Percentiles rank a stretch among this genome's conserved stretches.
These are phyloP conservation scores for Fusarium longipes DNA, from an alignment of 2,329 filamentous ascomycete genomes.

Conservation along the genomic window DNA sequence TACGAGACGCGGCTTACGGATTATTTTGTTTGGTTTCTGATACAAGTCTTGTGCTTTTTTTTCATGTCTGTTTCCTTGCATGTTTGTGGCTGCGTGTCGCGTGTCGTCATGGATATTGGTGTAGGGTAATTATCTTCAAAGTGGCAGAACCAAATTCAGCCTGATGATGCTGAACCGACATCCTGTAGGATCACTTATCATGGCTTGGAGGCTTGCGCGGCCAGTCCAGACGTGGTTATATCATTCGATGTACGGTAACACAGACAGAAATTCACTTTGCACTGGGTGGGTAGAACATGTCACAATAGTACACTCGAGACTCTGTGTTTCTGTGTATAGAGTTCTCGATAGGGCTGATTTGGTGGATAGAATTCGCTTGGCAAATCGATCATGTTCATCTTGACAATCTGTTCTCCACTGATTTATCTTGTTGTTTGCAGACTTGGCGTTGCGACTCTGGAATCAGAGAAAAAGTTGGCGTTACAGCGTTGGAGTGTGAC, in stretches of 20 bases:
- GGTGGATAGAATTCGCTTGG: slow-evolving; percentile 10
- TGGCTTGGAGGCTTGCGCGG: not conserved
- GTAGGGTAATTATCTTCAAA: not conserved
- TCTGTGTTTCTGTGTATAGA: not conserved
- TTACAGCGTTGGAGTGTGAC: not conserved
- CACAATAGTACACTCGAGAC: not conserved
- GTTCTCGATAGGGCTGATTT: slow-evolving; percentile 2
- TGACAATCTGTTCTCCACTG: not conserved
- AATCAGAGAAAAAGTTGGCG: not conserved
- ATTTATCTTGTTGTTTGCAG: not conserved
- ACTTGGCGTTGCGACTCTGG: not conserved
- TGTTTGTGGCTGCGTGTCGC: not conserved
- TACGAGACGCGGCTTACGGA: too few species aligned
- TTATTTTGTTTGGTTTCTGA: not conserved
- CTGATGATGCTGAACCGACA: not conserved
- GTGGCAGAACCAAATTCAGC: not conserved
- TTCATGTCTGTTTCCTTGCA: not conserved
- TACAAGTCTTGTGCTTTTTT: not conserved
- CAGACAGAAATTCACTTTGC: not conserved
- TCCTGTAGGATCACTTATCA: not conserved
- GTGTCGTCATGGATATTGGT: not conserved
- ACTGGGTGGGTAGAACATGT: not conserved
- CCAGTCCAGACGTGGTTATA: not conserved
- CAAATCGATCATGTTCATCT: not conserved
- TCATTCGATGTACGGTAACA: too few species aligned